Conservation (phyloP, 805 yeast genomes). For the Tetrapisispora taiwanensis region DNA sequence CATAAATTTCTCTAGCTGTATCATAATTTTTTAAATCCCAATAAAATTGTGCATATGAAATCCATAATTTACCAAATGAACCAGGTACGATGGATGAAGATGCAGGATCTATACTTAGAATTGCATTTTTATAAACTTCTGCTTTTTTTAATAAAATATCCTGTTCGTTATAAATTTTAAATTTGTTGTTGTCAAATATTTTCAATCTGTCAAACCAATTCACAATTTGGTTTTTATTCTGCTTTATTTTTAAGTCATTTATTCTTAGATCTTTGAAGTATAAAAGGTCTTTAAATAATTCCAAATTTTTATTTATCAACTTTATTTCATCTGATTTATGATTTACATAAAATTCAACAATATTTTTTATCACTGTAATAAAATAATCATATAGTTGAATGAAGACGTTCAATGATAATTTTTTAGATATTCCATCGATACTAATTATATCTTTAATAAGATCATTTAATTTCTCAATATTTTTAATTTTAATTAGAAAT, state of each 20-base stretch:
- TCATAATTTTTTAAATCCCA: conserved; percentile 42
- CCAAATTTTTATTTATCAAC: background rate
- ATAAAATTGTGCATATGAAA: conserved; percentile 55
- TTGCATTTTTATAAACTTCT: conserved; percentile 53
- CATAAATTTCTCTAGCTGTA: conserved; percentile 53
- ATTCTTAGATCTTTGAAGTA: conserved; percentile 46
- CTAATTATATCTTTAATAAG: background rate
- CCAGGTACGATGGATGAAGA: conserved; percentile 29
- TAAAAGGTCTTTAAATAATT: conserved; percentile 31
- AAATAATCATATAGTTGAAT: conserved; percentile 41
- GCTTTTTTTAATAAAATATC: conserved; percentile 11
- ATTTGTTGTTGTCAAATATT: conserved; percentile 25
- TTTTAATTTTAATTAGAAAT: background rate
- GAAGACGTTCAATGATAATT: background rate
- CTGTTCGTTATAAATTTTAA: conserved; percentile 6
- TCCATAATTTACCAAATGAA: conserved; percentile 57
- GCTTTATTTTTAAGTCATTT: conserved; percentile 58
- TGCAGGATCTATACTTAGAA: conserved; percentile 54
- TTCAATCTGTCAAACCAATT: conserved; percentile 60
- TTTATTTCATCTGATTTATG: background rate
- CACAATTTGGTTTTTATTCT: conserved; percentile 48
- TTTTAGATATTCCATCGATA: background rate
- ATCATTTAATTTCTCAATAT: background rate
- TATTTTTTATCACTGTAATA: conserved; percentile 47
- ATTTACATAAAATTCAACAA: conserved; percentile 20